These are phyloP conservation scores for Akanthomyces uredinophilus DNA, from an alignment of 2,329 filamentous ascomycete genomes.

Conservation along the genomic window DNA sequence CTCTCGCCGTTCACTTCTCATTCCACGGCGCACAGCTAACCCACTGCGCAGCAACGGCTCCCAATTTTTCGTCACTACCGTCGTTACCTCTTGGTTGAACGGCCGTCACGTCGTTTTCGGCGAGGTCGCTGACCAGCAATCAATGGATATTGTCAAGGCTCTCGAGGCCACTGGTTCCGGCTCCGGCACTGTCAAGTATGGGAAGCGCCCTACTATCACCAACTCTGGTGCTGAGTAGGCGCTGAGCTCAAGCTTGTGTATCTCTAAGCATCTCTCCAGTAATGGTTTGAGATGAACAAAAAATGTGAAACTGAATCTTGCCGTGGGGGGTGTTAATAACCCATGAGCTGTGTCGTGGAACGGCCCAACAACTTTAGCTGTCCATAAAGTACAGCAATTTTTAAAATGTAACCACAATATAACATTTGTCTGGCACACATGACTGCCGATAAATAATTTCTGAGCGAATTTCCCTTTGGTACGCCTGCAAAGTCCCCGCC, in stretches of 20 bases:
- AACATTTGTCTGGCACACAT: background rate
- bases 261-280: constrained; percentile 15
- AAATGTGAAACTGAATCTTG: background rate
- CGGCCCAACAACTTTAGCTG: background rate
- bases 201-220: constrained; percentile 54
- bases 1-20: background rate
- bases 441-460: background rate
- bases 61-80: constrained; percentile 97
- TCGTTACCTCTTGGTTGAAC: constrained; percentile 80
- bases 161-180: constrained; percentile 56
- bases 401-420: background rate
- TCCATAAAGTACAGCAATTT: constrained; percentile 5
- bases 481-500: background rate
- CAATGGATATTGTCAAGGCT: constrained; percentile 51
- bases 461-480: background rate
- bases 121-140: constrained; percentile 53
- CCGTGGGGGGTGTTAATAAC: background rate
- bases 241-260: constrained; percentile 19
- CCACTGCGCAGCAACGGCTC: constrained; percentile 78
- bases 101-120: constrained; percentile 83
- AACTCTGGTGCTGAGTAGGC: constrained; percentile 46
- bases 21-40: constrained; percentile 17
- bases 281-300: constrained; percentile 3
- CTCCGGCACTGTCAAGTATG: constrained; percentile 51
- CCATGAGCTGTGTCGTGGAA: constrained; percentile 4